Percentiles rank a stretch among this genome's conserved stretches.
These are phyloP conservation scores for Stachybotrys elegans DNA, from an alignment of 2,329 filamentous ascomycete species.

Conservation along the genomic window DNA sequence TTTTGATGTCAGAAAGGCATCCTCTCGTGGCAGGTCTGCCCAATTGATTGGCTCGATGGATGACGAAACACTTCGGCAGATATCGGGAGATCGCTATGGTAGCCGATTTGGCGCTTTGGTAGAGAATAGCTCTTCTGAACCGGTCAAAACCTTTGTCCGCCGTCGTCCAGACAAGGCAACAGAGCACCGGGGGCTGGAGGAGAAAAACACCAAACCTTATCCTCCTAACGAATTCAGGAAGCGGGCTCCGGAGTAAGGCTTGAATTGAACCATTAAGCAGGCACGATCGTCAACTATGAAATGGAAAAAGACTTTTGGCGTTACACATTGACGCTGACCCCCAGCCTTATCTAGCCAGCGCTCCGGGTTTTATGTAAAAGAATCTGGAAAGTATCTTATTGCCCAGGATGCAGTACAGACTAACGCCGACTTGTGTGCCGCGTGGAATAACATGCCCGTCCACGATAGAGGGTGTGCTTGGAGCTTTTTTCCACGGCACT, in stretches of 20 bases:
- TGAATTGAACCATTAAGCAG: no score
- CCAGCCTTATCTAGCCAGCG: no score
- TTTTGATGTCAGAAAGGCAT: slow-evolving; percentile 32
- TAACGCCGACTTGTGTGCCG: no score
- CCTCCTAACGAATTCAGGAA: neutral
- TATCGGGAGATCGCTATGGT: neutral
- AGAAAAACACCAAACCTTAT: neutral
- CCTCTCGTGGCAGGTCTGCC: slow-evolving; percentile 25
- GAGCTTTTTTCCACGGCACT: no score
- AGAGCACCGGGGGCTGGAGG: neutral
- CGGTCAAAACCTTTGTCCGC: neutral
- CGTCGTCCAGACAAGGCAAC: neutral
- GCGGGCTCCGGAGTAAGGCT: neutral
- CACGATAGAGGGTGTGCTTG: no score
- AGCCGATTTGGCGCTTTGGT: neutral
- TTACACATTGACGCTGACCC: no score
- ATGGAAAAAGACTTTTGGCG: no score
- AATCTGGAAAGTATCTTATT: no score
- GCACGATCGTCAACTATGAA: no score
- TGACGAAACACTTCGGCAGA: slow-evolving; percentile 13
- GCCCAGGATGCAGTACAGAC: no score
- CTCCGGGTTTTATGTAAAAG: no score
- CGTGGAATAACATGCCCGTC: no score
- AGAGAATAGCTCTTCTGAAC: neutral
- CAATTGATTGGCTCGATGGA: slow-evolving; percentile 31